Evolutionary conservation across 2,329 filamentous ascomycete genomes (phyloP).

Genomic region (Nannizziopsis barbatae): DNA sequence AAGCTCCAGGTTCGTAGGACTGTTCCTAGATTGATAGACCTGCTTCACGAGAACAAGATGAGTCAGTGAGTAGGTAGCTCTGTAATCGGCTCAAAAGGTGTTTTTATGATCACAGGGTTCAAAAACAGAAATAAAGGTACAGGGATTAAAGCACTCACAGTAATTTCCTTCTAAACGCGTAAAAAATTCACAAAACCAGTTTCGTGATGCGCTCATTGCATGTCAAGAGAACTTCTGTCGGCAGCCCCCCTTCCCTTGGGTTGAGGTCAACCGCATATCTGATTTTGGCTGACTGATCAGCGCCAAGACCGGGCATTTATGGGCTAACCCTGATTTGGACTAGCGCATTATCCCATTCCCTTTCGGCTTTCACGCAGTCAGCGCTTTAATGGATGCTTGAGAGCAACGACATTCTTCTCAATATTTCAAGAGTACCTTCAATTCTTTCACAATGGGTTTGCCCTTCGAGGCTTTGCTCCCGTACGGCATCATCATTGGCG

Average conservation of each 20-base stretch:
- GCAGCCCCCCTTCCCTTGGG: constrained; percentile 13
- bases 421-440: not conserved
- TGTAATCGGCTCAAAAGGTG: not conserved
- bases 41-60: not conserved
- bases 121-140: constrained; percentile 4
- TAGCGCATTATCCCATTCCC: not conserved
- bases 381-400: not conserved
- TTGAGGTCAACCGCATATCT: constrained; percentile 15
- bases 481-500: constrained; percentile 52
- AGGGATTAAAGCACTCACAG: constrained; percentile 7
- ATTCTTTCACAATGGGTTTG: constrained; percentile 45
- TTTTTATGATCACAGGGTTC: constrained; percentile 7
- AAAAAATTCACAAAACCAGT: constrained; percentile 17
- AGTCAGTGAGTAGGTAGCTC: constrained; percentile 7
- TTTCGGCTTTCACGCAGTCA: not conserved
- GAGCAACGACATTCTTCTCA: not conserved
- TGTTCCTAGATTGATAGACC: not conserved
- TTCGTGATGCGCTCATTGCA: constrained; percentile 20
- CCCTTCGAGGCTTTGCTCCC: constrained; percentile 56
- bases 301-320: constrained; percentile 11
- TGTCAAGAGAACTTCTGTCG: constrained; percentile 21
- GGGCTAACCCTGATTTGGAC: constrained; percentile 12
- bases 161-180: constrained; percentile 18
- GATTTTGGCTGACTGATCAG: constrained; percentile 17
- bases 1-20: not conserved